A percentile compares a stretch with the other conserved stretches of the same genome.
Conservation (phyloP, 768 basidiomycete species). For the Hemileccinum impolitum region DNA sequence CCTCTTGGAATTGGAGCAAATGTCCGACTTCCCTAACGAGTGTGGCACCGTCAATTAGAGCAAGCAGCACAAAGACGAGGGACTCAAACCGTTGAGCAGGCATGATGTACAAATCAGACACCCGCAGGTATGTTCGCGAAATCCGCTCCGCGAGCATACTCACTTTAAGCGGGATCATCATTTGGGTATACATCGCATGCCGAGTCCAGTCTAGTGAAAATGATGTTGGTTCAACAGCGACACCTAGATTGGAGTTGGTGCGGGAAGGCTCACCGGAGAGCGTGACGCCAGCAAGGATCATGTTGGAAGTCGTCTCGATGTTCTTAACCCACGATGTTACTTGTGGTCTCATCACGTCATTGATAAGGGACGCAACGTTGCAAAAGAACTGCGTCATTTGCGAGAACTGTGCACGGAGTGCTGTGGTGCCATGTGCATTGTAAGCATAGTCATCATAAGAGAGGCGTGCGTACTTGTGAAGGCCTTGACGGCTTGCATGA, state of each 20-base stretch:
- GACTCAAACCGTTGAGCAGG: conserved; percentile 17
- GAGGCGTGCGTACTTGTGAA: conserved; percentile 9
- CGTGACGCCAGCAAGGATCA: conserved; percentile 17
- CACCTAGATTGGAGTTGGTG: no score
- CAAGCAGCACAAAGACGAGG: neutral
- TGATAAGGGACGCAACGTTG: conserved; percentile 16
- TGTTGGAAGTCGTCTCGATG: conserved; percentile 12
- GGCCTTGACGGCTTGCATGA: conserved; percentile 16
- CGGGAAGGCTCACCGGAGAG: conserved; percentile 5
- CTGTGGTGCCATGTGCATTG: neutral
- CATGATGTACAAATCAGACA: conserved; percentile 21
- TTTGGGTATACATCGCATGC: conserved; percentile 20
- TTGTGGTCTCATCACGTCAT: conserved; percentile 20
- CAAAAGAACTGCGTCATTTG: conserved; percentile 18
- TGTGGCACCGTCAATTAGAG: neutral
- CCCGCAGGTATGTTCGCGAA: conserved; percentile 15
- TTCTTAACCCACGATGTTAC: conserved; percentile 15
- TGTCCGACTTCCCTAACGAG: conserved; percentile 13
- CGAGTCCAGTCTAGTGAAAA: conserved; percentile 10
- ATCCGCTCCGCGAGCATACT: conserved; percentile 22
- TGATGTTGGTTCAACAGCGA: neutral
- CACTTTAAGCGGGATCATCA: conserved; percentile 24
- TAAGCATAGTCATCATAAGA: no score
- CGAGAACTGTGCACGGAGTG: conserved; percentile 17
- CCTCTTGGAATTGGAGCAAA: conserved; percentile 20